Base-by-base conservation (phyloP, 495 filamentous ascomycete species). In the Penicillium waksmanii region DNA sequence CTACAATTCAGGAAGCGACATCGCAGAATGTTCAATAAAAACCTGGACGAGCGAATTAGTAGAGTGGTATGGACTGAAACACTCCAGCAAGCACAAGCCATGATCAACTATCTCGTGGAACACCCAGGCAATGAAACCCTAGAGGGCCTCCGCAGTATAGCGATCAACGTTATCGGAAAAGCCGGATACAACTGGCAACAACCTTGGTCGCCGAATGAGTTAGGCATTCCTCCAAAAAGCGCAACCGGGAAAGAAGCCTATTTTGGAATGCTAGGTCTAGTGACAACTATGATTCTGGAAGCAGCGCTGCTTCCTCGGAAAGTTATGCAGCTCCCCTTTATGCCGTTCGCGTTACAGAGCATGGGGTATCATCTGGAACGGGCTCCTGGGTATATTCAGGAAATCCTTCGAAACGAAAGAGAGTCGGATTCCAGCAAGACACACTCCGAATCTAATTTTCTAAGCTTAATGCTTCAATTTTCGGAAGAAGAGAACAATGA, bases 121-220 rank as follows among this genome's bases (percentile, higher is more conserved):
- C 54, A 67, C 46, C 67, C 72, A 1, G 64, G 64, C 1, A 52
- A 56, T 44, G 48, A 65, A 40, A 73, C 65, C 3, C 49, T 76
- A 5, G 50, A 50, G 11, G 67, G 68, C 2, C 56, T 75, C 13
- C 66, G 67, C 1, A 61, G 60, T 44, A 51, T 77, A 17, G 73
- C 78, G 19, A 73, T 79, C 62, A 76, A 80, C 58, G 76, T 79
- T 5, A 64, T 80, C 17, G 73, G 74, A 3, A 48, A 56, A 51
- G 71, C 75, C 15, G 75, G 71, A 13, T 79, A 75, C 58, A 70
- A 70, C 19, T 62, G 73, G 47, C 55, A 65, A 5, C 65, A 71
- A 47, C 33, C 68, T 0, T 80, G 73, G 66, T 48, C 64, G n/a
- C 57, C 67, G 15, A 48, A 59, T 53, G 17, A 63, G 21, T 47